Percentiles rank a stretch among this genome's conserved stretches.
Evolutionary conservation across 305 asterid species (phyloP).

Genomic region (Stenogyne calaminthoides): DNA sequence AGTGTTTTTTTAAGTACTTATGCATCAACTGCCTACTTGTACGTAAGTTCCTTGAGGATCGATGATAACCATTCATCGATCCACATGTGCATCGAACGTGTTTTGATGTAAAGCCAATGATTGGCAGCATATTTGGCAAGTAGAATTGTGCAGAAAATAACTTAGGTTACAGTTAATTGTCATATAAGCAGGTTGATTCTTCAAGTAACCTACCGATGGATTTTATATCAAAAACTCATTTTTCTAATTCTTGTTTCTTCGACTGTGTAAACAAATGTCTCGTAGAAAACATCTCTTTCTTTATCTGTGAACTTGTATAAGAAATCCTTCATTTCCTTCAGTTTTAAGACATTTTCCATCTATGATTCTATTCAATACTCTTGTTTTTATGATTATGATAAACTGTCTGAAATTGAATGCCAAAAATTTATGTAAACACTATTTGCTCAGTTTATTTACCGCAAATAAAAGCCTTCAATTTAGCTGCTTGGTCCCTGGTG

Average conservation of each 20-base stretch:
- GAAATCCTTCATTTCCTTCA: not conserved
- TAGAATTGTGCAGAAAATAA: not conserved
- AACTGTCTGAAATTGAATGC: not conserved
- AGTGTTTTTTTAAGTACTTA: not conserved
- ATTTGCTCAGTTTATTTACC: not conserved
- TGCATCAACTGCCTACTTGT: not conserved
- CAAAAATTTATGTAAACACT: not conserved
- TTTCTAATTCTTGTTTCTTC: not conserved
- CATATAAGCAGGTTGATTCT: not conserved
- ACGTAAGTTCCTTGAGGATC: not conserved
- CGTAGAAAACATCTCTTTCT: no score
- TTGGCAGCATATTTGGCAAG: not conserved
- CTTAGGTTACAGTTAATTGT: not conserved
- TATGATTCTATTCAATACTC: not conserved
- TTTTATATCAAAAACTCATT: not conserved
- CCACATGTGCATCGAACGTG: not conserved
- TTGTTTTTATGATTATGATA: not conserved
- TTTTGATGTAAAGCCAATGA: not conserved
- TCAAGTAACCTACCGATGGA: not conserved
- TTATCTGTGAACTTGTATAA: not conserved
- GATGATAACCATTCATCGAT: not conserved
- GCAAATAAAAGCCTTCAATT: slow-evolving; percentile 19
- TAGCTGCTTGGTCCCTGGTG: slow-evolving; percentile 17
- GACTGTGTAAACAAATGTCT: not conserved
- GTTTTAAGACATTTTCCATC: not conserved